These are phyloP conservation scores for Trametes pubescens DNA, from an alignment of 1,284 basidiomycete species.

Conservation along the genomic window DNA sequence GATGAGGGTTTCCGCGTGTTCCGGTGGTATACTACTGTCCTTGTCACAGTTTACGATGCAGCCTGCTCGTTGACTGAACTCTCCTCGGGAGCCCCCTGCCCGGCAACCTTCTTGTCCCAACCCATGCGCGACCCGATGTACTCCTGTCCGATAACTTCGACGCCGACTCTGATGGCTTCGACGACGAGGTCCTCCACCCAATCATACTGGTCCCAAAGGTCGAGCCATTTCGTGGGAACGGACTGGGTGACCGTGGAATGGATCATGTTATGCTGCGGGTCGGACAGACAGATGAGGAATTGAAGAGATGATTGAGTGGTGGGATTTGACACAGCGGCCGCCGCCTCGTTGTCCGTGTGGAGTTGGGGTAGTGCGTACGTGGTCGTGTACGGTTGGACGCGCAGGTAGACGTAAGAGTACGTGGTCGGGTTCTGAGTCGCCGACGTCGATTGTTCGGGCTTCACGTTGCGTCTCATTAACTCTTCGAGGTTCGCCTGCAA, in stretches of 20 bases:
- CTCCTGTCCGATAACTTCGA: constrained; percentile 90
- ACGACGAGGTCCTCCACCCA: constrained; percentile 96
- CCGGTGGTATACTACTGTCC: constrained; percentile 20
- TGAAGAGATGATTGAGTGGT: constrained; percentile 67
- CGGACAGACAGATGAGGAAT: constrained; percentile 85
- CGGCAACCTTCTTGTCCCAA: constrained; percentile 55
- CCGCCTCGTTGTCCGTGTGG: constrained; percentile 22
- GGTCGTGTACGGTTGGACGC: constrained; percentile 88
- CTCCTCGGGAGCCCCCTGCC: constrained; percentile 17
- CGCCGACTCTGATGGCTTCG: constrained; percentile 80
- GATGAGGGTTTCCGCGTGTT: not conserved
- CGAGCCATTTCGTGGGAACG: constrained; percentile 83
- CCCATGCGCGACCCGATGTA: constrained; percentile 86
- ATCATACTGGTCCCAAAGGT: constrained; percentile 89
- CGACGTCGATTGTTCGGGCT: constrained; percentile 47
- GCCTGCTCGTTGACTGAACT: constrained; percentile 34
- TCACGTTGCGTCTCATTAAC: constrained; percentile 69
- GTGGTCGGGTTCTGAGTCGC: constrained; percentile 78
- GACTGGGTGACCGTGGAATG: constrained; percentile 85
- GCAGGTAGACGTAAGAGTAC: constrained; percentile 91
- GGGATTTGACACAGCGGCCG: constrained; percentile 38
- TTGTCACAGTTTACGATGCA: constrained; percentile 27
- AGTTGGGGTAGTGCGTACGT: constrained; percentile 55
- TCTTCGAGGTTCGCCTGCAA: constrained; percentile 81
- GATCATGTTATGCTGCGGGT: constrained; percentile 81